Percentiles rank a stretch among this genome's conserved stretches.
These are phyloP conservation scores for Penicillium frequentans DNA, from an alignment of 2,329 filamentous ascomycete genomes.

Conservation along the genomic window DNA sequence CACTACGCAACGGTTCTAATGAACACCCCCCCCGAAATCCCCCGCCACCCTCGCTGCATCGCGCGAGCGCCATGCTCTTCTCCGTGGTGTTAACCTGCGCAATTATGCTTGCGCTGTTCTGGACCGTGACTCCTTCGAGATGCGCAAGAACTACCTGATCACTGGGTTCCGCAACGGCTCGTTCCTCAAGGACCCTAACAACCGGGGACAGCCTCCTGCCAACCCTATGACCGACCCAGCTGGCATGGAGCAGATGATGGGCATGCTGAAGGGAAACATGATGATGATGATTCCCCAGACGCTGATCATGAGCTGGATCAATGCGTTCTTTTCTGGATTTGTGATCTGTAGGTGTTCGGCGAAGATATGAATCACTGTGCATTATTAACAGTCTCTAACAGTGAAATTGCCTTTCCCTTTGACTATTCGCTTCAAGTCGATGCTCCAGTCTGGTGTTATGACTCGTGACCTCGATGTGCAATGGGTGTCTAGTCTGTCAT, in stretches of 20 bases:
- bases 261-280: slow-evolving; percentile 99
- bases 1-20: slow-evolving; percentile 96
- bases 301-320: slow-evolving; percentile 99
- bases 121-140: slow-evolving; percentile 72
- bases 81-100: slow-evolving; percentile 82
- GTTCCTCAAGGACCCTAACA: slow-evolving; percentile 87
- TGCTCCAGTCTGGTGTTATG: slow-evolving; percentile 95
- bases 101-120: slow-evolving; percentile 79
- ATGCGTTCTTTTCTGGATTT: slow-evolving; percentile 97
- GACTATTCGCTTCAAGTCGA: slow-evolving; percentile 98
- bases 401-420: slow-evolving; percentile 97
- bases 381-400: slow-evolving; percentile 30
- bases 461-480: slow-evolving; percentile 94
- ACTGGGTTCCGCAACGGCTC: slow-evolving; percentile 79
- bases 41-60: slow-evolving; percentile 59
- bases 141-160: slow-evolving; percentile 77
- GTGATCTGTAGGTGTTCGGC: slow-evolving; percentile 73
- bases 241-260: slow-evolving; percentile 99
- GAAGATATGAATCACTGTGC: neutral
- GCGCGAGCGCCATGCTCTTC: slow-evolving; percentile 81
- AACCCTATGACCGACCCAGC: slow-evolving; percentile 96
- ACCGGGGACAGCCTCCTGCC: slow-evolving; percentile 78
- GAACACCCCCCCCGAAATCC: slow-evolving; percentile 76
- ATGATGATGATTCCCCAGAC: slow-evolving; percentile 99
- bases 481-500: slow-evolving; percentile 98